A percentile compares a stretch with the other conserved stretches of the same genome.
These are phyloP conservation scores for Xylariaceae sp. DNA, from an alignment of 2,329 filamentous ascomycete genomes.

Conservation along the genomic window DNA sequence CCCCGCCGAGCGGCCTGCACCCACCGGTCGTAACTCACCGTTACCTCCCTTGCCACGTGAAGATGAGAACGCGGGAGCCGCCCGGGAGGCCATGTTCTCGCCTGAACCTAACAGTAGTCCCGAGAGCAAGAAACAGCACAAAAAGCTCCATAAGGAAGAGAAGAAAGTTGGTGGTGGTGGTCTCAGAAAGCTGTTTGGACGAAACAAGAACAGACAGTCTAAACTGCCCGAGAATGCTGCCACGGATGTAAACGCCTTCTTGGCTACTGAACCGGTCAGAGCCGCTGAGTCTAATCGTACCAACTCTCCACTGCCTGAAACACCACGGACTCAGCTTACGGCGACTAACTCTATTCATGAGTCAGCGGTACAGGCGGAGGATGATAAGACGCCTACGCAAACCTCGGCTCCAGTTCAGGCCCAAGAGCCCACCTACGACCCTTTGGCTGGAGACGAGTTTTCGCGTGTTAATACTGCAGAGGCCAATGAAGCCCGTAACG, in stretches of 20 bases:
- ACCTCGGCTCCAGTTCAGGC: slow-evolving; percentile 31
- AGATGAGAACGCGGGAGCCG: slow-evolving; percentile 42
- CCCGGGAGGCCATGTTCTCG: slow-evolving; percentile 47
- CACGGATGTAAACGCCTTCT: slow-evolving; percentile 58
- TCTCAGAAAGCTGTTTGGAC: slow-evolving; percentile 69
- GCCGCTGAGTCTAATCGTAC: slow-evolving; percentile 36
- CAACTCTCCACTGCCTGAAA: slow-evolving; percentile 37
- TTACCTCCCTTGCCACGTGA: slow-evolving; percentile 49
- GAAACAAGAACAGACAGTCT: slow-evolving; percentile 64
- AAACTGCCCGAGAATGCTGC: slow-evolving; percentile 62
- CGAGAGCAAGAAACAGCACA: slow-evolving; percentile 51
- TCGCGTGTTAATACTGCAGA: slow-evolving; percentile 68
- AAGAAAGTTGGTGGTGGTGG: slow-evolving; percentile 45
- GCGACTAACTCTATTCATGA: slow-evolving; percentile 31
- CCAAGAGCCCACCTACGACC: slow-evolving; percentile 49
- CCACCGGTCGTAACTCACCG: slow-evolving; percentile 45
- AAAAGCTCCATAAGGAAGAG: slow-evolving; percentile 62
- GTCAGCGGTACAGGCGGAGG: slow-evolving; percentile 35
- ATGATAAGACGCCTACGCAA: slow-evolving; percentile 37
- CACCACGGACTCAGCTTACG: slow-evolving; percentile 32
- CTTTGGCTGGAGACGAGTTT: slow-evolving; percentile 53
- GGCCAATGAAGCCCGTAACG: slow-evolving; percentile 62
- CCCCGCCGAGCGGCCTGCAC: slow-evolving; percentile 43
- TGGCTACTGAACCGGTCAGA: slow-evolving; percentile 46
- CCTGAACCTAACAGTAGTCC: slow-evolving; percentile 51